Base-by-base conservation (phyloP, 352 stramenopile genomes). In the Lagenidium sp. region DNA sequence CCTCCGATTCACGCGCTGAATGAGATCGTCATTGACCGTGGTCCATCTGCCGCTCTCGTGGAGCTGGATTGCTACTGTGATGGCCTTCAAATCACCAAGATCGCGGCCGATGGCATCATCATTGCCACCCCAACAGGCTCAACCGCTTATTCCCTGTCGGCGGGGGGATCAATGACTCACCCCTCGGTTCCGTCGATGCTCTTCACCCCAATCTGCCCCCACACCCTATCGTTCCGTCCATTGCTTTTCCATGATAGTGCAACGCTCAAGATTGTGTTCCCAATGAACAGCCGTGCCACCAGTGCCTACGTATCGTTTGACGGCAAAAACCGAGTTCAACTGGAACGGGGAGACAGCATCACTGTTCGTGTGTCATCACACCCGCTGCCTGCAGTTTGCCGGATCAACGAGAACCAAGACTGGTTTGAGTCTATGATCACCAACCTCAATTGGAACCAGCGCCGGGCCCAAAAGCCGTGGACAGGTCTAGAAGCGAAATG, bases 161-260 rank as follows among this genome's bases (percentile, higher is more conserved):
- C 96, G 2, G 97, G 97, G 12, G 95, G 96, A 0, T 98, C 88
- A 20, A 98, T 99, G 60, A 92, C 98, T 0, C 97, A 99, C 62
- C 97, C 97, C 20, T 91, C 95, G 0, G 95, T 98, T 39, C 95
- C 96, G 22, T 89, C 86, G 30, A 98, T 99, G 63, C 64, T 99
- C 13, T 94, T 99, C 29, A 99, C 96, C 24, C 96, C 97, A 1
- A 99, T 99, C 50, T 99, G 96, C 58, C 95, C 97, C 1, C 97
- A 99, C 68, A 97, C 97, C 11, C 66, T 98, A 19, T 96, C 85
- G 45, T 96, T 97, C 56, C 81, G 87, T 13, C 87, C 86, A 25
- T 68, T 97, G 41, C 68, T 97, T 8, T 90, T 97, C 61, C 84
- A 94, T 44, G 87, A 97, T 52, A 96, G 82, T 50, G 83, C 82